Evolutionary conservation across 1,284 basidiomycete genomes (phyloP), one percentile per base, ranked within the genome.

Genomic region (Afroboletus lepidellus): DNA sequence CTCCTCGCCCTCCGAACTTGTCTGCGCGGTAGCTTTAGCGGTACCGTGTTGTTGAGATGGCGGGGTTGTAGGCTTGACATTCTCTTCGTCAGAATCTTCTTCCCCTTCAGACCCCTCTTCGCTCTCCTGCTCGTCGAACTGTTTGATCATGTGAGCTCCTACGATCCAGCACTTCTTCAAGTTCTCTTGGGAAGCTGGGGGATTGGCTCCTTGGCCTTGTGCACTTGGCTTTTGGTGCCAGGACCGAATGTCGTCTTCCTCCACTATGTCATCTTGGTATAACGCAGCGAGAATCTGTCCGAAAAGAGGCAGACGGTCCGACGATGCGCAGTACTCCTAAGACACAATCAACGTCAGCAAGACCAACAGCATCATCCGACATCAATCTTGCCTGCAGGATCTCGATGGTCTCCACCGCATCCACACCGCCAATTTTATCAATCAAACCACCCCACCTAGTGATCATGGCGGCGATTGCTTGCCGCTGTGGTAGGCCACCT

Each of bases 201-300:
- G 57, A 48, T 75, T 74, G 21, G 74, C 57, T 16, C 74, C 80
- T 45, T 72, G 72, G 29, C 81, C 84, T 55, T 73, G 73, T 15
- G 84, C 76, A 20, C 61, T 70, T 3, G 83, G 71, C 46, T 72
- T 72, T 39, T 61, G 67, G 64, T 90, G 80, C 88, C 89, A 92
- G 47, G 69, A 74, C 24, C 85, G 80, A 59, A 92, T 87, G 58
- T 90, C 83, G 41, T 90, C 85, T 65, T 90, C 89, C 52, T 90
- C 88, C 8, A 91, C 83, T 45, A 90, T 78, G 64, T 92, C 84
- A 54, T 78, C 72, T 70, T 93, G 87, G 62, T 91, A 92, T 11
- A 90, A 69, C 16, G 84, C 80, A 18, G 82, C 86, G 23, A 92
- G 77, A 50, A 90, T 80, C 61, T 87, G 85, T 3, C 86, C 89